Conservation (phyloP, 148 eudicot genomes). For the Rhododendron henanense region DNA sequence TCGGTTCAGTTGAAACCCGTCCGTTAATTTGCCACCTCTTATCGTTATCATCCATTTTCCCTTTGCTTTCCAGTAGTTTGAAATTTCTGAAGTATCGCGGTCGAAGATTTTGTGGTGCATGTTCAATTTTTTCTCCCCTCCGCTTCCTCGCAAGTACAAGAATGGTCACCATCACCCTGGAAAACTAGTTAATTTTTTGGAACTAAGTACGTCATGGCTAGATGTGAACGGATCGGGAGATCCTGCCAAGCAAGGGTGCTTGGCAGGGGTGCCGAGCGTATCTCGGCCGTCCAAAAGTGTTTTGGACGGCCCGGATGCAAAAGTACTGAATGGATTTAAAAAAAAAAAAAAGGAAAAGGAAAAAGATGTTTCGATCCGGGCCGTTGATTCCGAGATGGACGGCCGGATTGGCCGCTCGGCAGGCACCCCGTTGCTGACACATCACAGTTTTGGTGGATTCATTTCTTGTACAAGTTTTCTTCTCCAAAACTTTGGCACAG, state of each 20-base stretch:
- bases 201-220: background rate
- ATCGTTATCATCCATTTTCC: background rate
- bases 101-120: background rate
- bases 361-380: too few relatives aligned
- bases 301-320: too few relatives aligned
- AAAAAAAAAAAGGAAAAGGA: too few relatives aligned
- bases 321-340: too few relatives aligned
- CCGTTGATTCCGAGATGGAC: too few relatives aligned
- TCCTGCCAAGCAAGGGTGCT: too few relatives aligned
- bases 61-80: background rate
- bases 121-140: background rate
- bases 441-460: background rate
- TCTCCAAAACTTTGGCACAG: background rate
- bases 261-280: too few relatives aligned
- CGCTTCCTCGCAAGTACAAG: background rate
- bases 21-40: background rate
- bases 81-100: background rate
- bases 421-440: too few relatives aligned
- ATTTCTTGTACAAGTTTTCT: background rate
- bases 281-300: too few relatives aligned
- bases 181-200: background rate
- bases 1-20: too few relatives aligned
- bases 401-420: too few relatives aligned
- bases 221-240: too few relatives aligned
- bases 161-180: background rate